These are phyloP conservation scores for Phyllosticta paracitricarpa DNA, from an alignment of 2,329 filamentous ascomycete species.

Conservation along the genomic window DNA sequence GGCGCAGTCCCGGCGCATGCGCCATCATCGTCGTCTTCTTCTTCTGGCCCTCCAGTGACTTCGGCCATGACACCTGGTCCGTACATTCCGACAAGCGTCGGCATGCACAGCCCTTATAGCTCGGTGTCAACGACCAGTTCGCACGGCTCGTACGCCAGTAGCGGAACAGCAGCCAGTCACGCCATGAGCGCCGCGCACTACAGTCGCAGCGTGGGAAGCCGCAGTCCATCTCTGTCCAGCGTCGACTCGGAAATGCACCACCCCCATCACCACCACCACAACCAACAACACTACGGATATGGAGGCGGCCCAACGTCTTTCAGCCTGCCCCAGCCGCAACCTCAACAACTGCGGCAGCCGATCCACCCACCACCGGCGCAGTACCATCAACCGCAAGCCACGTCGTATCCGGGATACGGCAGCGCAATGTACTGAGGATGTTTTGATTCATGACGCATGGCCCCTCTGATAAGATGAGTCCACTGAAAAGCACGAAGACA, in stretches of 20 bases:
- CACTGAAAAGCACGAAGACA: background rate
- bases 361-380: background rate
- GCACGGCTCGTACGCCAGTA: conserved; percentile 3
- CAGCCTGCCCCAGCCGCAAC: conserved; percentile 3
- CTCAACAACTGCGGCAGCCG: conserved; percentile 5
- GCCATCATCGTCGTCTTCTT: background rate
- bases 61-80: conserved; percentile 1
- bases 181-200: background rate
- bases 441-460: background rate
- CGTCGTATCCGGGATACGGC: background rate
- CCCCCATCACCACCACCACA: conserved; percentile 8
- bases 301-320: background rate
- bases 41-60: conserved; percentile 1
- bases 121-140: conserved; percentile 2
- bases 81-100: background rate
- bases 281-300: conserved; percentile 3
- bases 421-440: background rate
- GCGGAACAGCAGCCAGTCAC: background rate
- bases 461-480: background rate
- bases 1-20: background rate
- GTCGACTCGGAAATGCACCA: conserved; percentile 8
- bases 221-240: conserved; percentile 7
- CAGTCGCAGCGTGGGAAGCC: conserved; percentile 7
- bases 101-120: conserved; percentile 5
- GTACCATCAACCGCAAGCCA: background rate